A percentile compares a stretch with the other conserved stretches of the same genome.
Evolutionary conservation across 2,329 filamentous ascomycete genomes (phyloP).

Genomic region (Cyphellophora europaea): DNA sequence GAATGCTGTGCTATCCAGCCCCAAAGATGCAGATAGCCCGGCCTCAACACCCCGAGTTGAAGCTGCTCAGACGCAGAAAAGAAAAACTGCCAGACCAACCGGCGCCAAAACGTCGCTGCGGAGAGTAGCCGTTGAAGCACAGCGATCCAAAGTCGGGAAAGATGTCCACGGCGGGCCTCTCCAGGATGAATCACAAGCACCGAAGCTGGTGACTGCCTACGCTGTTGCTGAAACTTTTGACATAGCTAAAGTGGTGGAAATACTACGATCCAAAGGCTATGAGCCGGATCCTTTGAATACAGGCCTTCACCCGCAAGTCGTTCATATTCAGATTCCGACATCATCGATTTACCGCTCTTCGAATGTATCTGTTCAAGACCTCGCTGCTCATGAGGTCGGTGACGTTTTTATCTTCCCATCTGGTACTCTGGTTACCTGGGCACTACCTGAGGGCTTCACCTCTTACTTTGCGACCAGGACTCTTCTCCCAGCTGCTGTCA

Average conservation of each 20-base stretch:
- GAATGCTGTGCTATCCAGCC: constrained; percentile 36
- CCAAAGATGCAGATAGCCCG: constrained; percentile 5
- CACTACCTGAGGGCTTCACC: constrained; percentile 66
- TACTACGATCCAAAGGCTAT: constrained; percentile 50
- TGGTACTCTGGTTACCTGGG: constrained; percentile 88
- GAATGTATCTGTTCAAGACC: constrained; percentile 28
- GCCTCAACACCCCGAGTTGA: constrained; percentile 19
- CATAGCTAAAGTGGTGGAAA: constrained; percentile 46
- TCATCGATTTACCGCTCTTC: constrained; percentile 35
- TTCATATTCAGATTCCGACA: constrained; percentile 47
- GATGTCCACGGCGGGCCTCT: constrained; percentile 5
- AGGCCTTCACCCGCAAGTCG: constrained; percentile 54
- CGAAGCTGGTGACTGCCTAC: constrained; percentile 51
- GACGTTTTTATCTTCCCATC: constrained; percentile 96
- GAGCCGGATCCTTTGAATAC: constrained; percentile 54
- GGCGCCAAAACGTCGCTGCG: constrained; percentile 66
- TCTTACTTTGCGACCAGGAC: constrained; percentile 59
- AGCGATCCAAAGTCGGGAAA: constrained; percentile 48
- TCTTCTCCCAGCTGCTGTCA: constrained; percentile 66
- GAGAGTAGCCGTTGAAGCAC: constrained; percentile 77
- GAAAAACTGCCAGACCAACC: constrained; percentile 40
- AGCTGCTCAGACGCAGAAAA: too few species aligned
- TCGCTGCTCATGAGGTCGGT: constrained; percentile 45
- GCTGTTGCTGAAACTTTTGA: constrained; percentile 61
- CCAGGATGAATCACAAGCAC: constrained; percentile 26